Conservation (phyloP, 345 rosid genomes). For the Rhodomyrtus tomentosa region DNA sequence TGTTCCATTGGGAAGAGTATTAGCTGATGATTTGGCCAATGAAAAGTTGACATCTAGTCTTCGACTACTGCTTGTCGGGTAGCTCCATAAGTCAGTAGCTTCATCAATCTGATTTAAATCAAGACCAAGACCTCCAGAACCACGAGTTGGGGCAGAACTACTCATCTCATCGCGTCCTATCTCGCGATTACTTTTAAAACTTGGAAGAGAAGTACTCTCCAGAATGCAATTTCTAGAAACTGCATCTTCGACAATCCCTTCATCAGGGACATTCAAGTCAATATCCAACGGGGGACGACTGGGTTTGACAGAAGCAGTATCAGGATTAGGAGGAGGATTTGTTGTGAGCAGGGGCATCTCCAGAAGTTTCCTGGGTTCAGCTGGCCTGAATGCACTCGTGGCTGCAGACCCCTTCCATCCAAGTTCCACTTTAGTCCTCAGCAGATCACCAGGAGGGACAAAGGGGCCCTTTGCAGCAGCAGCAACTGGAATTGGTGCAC, state of each 20-base stretch:
- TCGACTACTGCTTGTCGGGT: slow-evolving; percentile 16
- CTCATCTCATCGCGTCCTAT: slow-evolving; percentile 9
- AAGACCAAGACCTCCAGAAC: slow-evolving; percentile 67
- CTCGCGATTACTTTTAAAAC: slow-evolving; percentile 14
- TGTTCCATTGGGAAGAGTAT: slow-evolving; percentile 17
- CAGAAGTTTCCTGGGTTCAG: slow-evolving; percentile 61
- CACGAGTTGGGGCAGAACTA: slow-evolving; percentile 16
- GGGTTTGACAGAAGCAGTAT: slow-evolving; percentile 30
- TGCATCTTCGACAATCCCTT: slow-evolving; percentile 66
- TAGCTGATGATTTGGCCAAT: slow-evolving; percentile 18
- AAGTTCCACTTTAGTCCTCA: slow-evolving; percentile 52
- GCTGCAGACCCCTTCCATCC: slow-evolving; percentile 99
- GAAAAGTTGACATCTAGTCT: slow-evolving; percentile 26
- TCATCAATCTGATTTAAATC: slow-evolving; percentile 77
- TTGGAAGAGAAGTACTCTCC: slow-evolving; percentile 17
- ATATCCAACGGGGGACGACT: slow-evolving; percentile 48
- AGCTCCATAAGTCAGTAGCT: slow-evolving; percentile 30
- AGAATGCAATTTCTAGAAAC: slow-evolving; percentile 28
- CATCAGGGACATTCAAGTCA: slow-evolving; percentile 83
- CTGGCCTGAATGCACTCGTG: slow-evolving; percentile 96
- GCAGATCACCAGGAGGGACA: slow-evolving; percentile 64
- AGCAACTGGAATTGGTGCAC: slow-evolving; percentile 65
- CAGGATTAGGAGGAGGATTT: slow-evolving; percentile 13
- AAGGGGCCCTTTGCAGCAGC: slow-evolving; percentile 88
- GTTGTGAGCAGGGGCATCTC: slow-evolving; percentile 28